These are phyloP conservation scores for Scutellaria minor DNA, from an alignment of 257 asterid genomes.

Conservation along the genomic window DNA sequence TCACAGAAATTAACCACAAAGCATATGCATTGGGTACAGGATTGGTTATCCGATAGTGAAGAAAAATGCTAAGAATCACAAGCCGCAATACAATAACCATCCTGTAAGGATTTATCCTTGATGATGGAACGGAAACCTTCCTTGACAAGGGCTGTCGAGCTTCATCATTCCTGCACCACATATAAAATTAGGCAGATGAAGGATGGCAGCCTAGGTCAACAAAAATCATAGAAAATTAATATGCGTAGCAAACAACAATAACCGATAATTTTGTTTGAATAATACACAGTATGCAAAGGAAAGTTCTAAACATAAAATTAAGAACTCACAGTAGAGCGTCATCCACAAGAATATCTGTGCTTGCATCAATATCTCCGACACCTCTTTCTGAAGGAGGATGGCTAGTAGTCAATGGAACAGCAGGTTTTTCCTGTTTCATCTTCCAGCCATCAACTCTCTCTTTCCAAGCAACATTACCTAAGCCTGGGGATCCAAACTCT, in stretches of 20 bases:
- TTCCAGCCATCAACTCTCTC: constrained; percentile 97
- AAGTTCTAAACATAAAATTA: constrained; percentile 11
- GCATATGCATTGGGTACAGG: constrained; percentile 79
- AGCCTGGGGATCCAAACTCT: constrained; percentile 80
- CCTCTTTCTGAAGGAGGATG: constrained; percentile 89
- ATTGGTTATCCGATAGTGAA: constrained; percentile 78
- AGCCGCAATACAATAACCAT: constrained; percentile 84
- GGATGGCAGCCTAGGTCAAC: constrained; percentile 8
- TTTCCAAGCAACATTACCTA: constrained; percentile 95
- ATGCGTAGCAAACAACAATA: neutral
- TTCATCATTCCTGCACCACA: constrained; percentile 76
- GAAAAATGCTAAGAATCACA: constrained; percentile 67
- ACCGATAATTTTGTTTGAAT: neutral
- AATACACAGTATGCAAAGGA: constrained; percentile 4
- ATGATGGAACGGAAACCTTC: constrained; percentile 82
- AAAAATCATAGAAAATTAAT: neutral
- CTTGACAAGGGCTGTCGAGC: constrained; percentile 91
- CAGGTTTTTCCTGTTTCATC: constrained; percentile 86
- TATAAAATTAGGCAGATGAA: constrained; percentile 22
- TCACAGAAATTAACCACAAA: constrained; percentile 79
- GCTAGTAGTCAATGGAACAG: constrained; percentile 68
- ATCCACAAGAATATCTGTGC: constrained; percentile 79
- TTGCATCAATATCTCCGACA: constrained; percentile 78
- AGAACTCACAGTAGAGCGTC: constrained; percentile 77
- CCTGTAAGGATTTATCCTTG: constrained; percentile 87